Base-by-base conservation (phyloP, 169 alveolate species). In the Babesia caballi region DNA sequence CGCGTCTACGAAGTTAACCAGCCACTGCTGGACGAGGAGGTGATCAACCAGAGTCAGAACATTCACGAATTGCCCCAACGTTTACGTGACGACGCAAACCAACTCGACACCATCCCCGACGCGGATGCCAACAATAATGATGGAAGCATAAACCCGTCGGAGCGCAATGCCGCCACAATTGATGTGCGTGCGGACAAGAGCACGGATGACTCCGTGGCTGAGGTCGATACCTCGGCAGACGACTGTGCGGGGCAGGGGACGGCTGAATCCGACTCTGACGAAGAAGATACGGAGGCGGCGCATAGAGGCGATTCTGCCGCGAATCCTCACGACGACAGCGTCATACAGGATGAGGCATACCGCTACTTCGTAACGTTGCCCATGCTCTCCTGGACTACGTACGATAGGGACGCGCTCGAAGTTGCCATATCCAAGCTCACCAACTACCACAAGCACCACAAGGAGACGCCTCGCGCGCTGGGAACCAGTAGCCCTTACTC, bases 361-460 rank as follows among this genome's bases (percentile, higher is more conserved):
- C 74, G 85, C 60, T 76, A 63, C 46, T 76, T 76, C n/a, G 35
- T 76, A 49, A 54, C 42, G 35, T 46, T 76, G 11, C 85, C 85
- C 11, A 56, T 68, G 63, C 58, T 50, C 30, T 40, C 49, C 25
- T 76, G 85, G 85, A 66, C 72, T 4, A 67, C 57, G 30, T 65
- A 12, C 25, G 85, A 76, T n/a, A 44, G 17, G 42, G 80, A 76
- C 12, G 78, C 82, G 4, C 44, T 46, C 23, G 40, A 36, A 12
- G 30, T 27, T 7, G 74, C 82, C 11, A 2, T 36, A 15, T 2
- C 41, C 12, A 65, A 52, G 66, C 19, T 63, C 25, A 17, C 52
- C 38, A 32, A 14, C 12, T 63, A 63, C 21, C n/a, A 49, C 33
- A 7, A 35, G 3, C 60, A 63, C 35, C 28, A 49, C 60, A 30